Evolutionary conservation across 108 stramenopile genomes (phyloP).

Genomic region (Nitzschia palea): DNA sequence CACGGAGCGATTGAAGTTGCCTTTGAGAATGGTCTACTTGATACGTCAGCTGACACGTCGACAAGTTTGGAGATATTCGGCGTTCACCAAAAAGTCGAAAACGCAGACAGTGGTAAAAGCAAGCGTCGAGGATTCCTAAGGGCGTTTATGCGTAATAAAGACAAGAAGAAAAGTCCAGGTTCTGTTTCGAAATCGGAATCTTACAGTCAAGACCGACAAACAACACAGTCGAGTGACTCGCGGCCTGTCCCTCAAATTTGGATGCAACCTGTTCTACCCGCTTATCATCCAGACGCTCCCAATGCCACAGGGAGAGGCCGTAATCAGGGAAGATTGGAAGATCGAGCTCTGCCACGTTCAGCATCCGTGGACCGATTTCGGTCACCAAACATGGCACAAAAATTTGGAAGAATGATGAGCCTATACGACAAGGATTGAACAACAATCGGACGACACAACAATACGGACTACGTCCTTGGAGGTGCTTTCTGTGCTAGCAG

Average conservation of each 20-base stretch:
- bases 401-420: conserved; percentile 38
- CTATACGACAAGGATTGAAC: conserved; percentile 36
- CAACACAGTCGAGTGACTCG: too few species aligned
- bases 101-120: not conserved
- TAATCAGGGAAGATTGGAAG: not conserved
- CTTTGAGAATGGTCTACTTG: not conserved
- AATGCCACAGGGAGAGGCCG: conserved; percentile 12
- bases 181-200: too few species aligned
- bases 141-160: conserved; percentile 26
- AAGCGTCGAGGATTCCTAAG: conserved; percentile 26
- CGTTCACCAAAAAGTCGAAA: too few species aligned
- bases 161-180: conserved; percentile 19
- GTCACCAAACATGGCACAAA: conserved; percentile 33
- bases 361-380: conserved; percentile 31
- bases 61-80: too few species aligned
- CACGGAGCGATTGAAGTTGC: conserved; percentile 20
- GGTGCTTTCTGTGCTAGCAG: too few species aligned
- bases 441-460: too few species aligned
- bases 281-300: not conserved
- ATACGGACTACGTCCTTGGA: too few species aligned
- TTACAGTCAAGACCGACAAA: too few species aligned
- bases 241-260: not conserved
- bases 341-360: conserved; percentile 7
- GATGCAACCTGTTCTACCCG: not conserved
- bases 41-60: not conserved